These are phyloP conservation scores for Beta corolliflora DNA, from an alignment of 179 eudicot genomes.

Conservation along the genomic window DNA sequence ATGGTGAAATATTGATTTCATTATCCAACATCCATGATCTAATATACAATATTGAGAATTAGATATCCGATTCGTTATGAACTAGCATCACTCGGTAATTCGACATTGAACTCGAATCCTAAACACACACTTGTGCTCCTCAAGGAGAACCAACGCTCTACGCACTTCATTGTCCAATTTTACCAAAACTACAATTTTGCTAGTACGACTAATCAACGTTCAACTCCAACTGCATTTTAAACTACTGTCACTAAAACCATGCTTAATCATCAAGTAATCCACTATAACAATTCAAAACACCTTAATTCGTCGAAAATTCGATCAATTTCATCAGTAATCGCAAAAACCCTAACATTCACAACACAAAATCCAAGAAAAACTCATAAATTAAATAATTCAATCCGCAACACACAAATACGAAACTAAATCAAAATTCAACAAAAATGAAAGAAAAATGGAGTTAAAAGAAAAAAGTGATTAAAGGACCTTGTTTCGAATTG, in stretches of 20 bases:
- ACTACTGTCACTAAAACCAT: background rate
- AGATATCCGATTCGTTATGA: background rate
- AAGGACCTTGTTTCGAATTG: constrained; percentile 71
- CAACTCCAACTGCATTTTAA: background rate
- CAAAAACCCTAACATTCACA: constrained; percentile 15
- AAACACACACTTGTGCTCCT: background rate
- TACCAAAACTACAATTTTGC: background rate
- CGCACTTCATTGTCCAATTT: too few relatives aligned
- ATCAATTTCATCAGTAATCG: background rate
- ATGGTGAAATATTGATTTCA: too few relatives aligned
- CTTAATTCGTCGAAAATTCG: background rate
- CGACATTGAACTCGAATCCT: background rate
- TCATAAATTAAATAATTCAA: background rate
- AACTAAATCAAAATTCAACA: constrained; percentile 1
- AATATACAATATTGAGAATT: too few relatives aligned
- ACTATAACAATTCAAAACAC: background rate
- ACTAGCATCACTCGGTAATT: background rate
- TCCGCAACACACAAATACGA: background rate
- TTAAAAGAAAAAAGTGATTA: background rate
- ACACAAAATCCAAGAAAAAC: constrained; percentile 4
- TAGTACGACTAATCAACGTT: background rate
- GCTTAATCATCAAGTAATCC: background rate
- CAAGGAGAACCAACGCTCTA: background rate
- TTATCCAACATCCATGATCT: too few relatives aligned
- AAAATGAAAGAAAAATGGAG: background rate